Percentiles rank a stretch among this genome's conserved stretches.
phyloP scores from a whole-genome alignment of 2,329 filamentous ascomycete species.

The Pseudogymnoascus destructans region DNA sequence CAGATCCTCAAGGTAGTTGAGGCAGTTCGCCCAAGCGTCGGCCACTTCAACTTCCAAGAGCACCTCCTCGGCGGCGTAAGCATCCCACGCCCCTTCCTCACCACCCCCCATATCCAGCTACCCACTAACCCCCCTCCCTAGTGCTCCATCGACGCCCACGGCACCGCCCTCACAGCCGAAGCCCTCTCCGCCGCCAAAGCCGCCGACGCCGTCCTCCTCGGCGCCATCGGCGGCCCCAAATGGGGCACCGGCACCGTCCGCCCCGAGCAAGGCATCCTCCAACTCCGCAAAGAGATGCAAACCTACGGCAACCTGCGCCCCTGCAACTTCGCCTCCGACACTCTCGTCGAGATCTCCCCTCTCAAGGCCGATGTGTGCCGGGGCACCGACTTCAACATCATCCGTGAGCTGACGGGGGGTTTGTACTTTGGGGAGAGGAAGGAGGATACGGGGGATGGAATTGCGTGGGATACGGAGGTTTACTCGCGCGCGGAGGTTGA shows the following conservation, averaged over 20 bases:
- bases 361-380: constrained; percentile 76
- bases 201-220: constrained; percentile 81
- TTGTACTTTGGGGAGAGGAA: constrained; percentile 91
- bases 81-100: constrained; percentile 19
- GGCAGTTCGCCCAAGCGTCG: constrained; percentile 51
- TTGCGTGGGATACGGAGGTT: constrained; percentile 72
- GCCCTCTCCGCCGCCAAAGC: constrained; percentile 71
- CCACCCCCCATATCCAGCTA: constrained; percentile 8
- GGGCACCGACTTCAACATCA: constrained; percentile 82
- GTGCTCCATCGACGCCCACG: constrained; percentile 79
- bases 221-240: constrained; percentile 90
- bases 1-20: constrained; percentile 72
- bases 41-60: constrained; percentile 78
- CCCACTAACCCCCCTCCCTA: constrained; percentile 27
- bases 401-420: constrained; percentile 82
- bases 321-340: constrained; percentile 86
- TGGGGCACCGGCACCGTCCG: constrained; percentile 84
- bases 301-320: constrained; percentile 93
- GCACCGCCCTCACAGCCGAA: constrained; percentile 66
- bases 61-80: constrained; percentile 85
- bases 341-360: constrained; percentile 71
- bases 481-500: constrained; percentile 80
- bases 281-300: constrained; percentile 81
- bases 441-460: constrained; percentile 62
- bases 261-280: constrained; percentile 83